Conservation (phyloP, 2,329 filamentous ascomycete genomes). For the Microdochium paspali region DNA sequence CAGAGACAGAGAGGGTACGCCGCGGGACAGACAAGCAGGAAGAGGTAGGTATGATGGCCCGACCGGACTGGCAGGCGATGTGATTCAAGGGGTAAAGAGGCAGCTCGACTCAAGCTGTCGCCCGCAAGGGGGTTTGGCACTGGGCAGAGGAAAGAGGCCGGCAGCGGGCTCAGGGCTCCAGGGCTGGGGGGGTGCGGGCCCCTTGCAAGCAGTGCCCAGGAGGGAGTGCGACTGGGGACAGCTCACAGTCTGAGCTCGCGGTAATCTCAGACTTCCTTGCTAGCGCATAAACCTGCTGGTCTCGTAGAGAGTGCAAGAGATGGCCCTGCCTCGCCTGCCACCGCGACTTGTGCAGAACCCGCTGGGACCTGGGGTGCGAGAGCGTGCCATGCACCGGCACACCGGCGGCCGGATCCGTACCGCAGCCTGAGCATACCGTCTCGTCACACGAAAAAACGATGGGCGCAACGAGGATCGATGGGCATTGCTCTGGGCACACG, state of each 20-base stretch:
- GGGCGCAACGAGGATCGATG: too few relatives aligned
- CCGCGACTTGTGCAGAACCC: neutral
- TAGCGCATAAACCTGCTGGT: slow-evolving; percentile 1
- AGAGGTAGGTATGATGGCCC: neutral
- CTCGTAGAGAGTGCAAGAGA: neutral
- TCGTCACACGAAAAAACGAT: too few relatives aligned
- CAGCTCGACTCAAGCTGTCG: neutral
- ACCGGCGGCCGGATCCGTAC: neutral
- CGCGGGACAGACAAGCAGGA: neutral
- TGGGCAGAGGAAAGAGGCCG: neutral
- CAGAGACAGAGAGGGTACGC: neutral
- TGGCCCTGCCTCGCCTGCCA: too few relatives aligned
- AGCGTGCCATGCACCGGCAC: neutral
- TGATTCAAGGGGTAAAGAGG: slow-evolving; percentile 1
- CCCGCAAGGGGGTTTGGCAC: neutral
- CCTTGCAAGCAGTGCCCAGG: neutral
- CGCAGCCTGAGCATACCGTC: neutral
- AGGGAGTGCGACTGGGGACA: neutral
- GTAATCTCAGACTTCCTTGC: slow-evolving; percentile 1
- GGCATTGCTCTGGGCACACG: too few relatives aligned
- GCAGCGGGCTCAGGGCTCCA: too few relatives aligned
- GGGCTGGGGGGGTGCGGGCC: neutral
- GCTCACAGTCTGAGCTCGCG: neutral
- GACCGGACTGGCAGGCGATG: neutral
- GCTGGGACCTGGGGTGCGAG: neutral